phyloP scores from a whole-genome alignment of 768 basidiomycete genomes.

The Lactarius vividus region DNA sequence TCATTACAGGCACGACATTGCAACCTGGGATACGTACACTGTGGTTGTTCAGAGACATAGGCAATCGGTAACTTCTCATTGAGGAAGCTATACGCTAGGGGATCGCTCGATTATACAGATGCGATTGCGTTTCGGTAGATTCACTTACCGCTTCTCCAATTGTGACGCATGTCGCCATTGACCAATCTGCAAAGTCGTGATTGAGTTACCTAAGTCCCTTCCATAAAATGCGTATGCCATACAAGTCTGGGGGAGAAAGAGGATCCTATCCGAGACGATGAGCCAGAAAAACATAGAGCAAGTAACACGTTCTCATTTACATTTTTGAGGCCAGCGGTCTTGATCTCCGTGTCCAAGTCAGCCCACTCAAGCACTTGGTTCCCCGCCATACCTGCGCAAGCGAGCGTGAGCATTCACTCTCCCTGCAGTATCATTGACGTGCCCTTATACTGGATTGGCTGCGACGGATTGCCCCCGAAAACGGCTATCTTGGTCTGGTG shows the following conservation, averaged over 20 bases:
- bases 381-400: constrained; percentile 21
- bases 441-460: constrained; percentile 48
- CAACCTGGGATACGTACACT: constrained; percentile 24
- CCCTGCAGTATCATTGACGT: background rate
- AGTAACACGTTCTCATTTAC: constrained; percentile 27
- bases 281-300: background rate
- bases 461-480: constrained; percentile 51
- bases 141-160: constrained; percentile 6
- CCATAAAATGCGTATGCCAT: constrained; percentile 10
- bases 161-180: constrained; percentile 4
- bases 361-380: constrained; percentile 4
- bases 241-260: constrained; percentile 39
- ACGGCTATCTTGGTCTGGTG: constrained; percentile 48
- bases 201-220: background rate
- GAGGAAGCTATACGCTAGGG: constrained; percentile 25
- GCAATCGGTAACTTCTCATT: constrained; percentile 35
- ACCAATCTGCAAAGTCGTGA: background rate
- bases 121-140: no score
- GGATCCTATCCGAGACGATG: constrained; percentile 31
- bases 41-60: constrained; percentile 35
- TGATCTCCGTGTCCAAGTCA: constrained; percentile 11
- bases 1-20: background rate
- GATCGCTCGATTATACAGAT: background rate
- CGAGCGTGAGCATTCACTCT: background rate
- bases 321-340: constrained; percentile 32